phyloP scores from a whole-genome alignment of 345 rosid genomes.

The Limnanthes douglasii region DNA sequence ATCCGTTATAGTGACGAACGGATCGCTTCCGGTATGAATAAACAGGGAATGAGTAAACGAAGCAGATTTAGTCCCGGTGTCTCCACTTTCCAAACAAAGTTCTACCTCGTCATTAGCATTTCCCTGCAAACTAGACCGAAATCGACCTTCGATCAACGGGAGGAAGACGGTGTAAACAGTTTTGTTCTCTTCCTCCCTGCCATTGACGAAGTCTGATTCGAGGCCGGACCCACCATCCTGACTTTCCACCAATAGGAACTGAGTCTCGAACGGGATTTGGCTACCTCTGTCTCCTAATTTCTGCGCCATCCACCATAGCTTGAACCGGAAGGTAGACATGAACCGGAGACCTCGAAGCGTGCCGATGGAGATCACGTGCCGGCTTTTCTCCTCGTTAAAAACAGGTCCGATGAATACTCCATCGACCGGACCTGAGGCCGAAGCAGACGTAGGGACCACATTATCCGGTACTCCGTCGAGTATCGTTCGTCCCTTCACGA shows the following conservation, averaged over 20 bases:
- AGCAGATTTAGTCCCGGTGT: slow-evolving; percentile 37
- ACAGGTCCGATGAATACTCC: slow-evolving; percentile 73
- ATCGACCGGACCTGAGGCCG: slow-evolving; percentile 48
- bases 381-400: slow-evolving; percentile 41
- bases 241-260: slow-evolving; percentile 60
- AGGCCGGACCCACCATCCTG: slow-evolving; percentile 69
- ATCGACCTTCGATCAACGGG: slow-evolving; percentile 71
- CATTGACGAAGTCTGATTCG: slow-evolving; percentile 36
- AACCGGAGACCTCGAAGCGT: slow-evolving; percentile 58
- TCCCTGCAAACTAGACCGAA: slow-evolving; percentile 73
- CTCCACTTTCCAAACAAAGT: slow-evolving; percentile 92
- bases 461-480: slow-evolving; percentile 60
- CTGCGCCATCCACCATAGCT: slow-evolving; percentile 99
- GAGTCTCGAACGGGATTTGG: slow-evolving; percentile 78
- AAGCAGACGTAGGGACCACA: slow-evolving; percentile 47
- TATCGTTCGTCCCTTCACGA: slow-evolving; percentile 49
- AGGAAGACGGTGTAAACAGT: slow-evolving; percentile 73
- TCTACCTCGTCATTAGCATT: slow-evolving; percentile 54
- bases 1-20: slow-evolving; percentile 55
- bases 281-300: slow-evolving; percentile 67
- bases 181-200: slow-evolving; percentile 38
- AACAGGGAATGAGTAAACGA: slow-evolving; percentile 56
- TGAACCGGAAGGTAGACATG: slow-evolving; percentile 87
- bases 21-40: slow-evolving; percentile 70
- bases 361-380: slow-evolving; percentile 60